A percentile compares a stretch with the other conserved stretches of the same genome.
phyloP scores from a whole-genome alignment of 2,329 filamentous ascomycete genomes.

The Malbranchea cinnamomea region DNA sequence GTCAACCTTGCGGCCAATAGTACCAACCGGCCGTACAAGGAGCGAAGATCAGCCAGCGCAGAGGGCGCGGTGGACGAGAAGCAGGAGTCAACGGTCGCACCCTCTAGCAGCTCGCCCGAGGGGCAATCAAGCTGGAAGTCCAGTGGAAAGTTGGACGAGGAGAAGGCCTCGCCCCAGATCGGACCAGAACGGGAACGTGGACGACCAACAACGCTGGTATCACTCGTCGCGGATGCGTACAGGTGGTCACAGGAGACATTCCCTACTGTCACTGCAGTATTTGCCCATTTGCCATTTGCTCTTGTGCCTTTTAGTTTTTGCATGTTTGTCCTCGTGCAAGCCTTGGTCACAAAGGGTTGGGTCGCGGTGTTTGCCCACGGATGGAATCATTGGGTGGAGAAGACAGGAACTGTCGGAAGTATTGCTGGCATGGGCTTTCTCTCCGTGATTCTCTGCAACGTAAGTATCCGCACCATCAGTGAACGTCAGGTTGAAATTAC shows the following conservation, averaged over 20 bases:
- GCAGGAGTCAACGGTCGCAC: constrained; percentile 3
- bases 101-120: constrained; percentile 2
- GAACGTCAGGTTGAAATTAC: not conserved
- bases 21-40: constrained; percentile 4
- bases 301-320: constrained; percentile 56
- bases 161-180: constrained; percentile 4
- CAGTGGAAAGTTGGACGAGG: constrained; percentile 12
- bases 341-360: constrained; percentile 59
- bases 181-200: constrained; percentile 1
- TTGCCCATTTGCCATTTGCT: constrained; percentile 50
- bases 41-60: constrained; percentile 7
- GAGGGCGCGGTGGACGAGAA: constrained; percentile 10
- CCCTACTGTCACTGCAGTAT: constrained; percentile 50
- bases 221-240: constrained; percentile 32
- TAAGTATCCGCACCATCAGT: constrained; percentile 29
- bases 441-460: constrained; percentile 56
- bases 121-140: constrained; percentile 3
- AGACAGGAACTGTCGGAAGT: constrained; percentile 52
- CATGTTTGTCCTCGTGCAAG: constrained; percentile 64
- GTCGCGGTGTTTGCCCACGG: constrained; percentile 57
- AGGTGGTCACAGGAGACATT: constrained; percentile 56
- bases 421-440: constrained; percentile 61
- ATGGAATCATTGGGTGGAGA: constrained; percentile 58
- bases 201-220: constrained; percentile 37
- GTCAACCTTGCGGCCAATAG: constrained; percentile 5